A percentile compares a stretch with the other conserved stretches of the same genome.
phyloP scores from a whole-genome alignment of 208 protist species.

The Zelonia costaricensis region DNA sequence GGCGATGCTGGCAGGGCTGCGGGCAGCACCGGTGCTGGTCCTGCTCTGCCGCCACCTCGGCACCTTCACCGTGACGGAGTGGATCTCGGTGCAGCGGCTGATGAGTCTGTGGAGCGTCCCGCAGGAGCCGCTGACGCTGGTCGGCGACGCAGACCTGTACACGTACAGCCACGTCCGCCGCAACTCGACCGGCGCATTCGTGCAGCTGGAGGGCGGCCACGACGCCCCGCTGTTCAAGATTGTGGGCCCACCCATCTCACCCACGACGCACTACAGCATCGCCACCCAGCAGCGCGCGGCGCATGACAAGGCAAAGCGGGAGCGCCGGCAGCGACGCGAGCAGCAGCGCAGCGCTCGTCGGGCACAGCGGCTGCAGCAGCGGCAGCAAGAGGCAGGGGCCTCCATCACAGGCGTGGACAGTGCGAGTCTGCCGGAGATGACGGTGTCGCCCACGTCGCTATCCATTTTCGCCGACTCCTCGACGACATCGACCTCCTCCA shows the following conservation, averaged over 20 bases:
- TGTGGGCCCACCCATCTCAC: conserved; percentile 9
- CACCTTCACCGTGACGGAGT: conserved; percentile 45
- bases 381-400: neutral
- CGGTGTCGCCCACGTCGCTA: neutral
- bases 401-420: no score
- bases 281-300: neutral
- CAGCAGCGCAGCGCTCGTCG: neutral
- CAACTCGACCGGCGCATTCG: neutral
- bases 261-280: neutral
- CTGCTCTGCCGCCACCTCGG: conserved; percentile 40
- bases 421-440: neutral
- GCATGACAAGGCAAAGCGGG: neutral
- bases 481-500: conserved; percentile 2
- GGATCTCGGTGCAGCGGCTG: conserved; percentile 54
- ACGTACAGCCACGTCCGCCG: conserved; percentile 26
- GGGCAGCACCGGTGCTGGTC: conserved; percentile 36
- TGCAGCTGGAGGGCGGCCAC: conserved; percentile 17
- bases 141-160: conserved; percentile 24
- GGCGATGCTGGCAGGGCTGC: conserved; percentile 46
- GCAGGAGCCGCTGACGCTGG: conserved; percentile 42
- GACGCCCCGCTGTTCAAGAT: conserved; percentile 10
- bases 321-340: neutral
- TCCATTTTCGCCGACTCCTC: neutral
- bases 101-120: conserved; percentile 53
- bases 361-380: neutral